phyloP scores from a whole-genome alignment of 2,329 filamentous ascomycete species.

The Nemania sp. region DNA sequence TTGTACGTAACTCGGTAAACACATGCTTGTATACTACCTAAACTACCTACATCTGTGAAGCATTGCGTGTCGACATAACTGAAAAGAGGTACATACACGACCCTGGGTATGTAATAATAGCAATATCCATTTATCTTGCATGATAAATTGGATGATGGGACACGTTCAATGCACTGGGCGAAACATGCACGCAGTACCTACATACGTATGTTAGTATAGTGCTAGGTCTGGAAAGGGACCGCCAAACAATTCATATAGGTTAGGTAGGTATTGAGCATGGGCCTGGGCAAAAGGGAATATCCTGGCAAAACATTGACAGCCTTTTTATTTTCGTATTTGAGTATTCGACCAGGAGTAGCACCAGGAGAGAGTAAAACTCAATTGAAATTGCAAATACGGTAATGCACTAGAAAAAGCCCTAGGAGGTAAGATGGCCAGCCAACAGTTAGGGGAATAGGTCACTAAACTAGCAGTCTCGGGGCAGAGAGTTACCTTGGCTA shows the following conservation, averaged over 20 bases:
- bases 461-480: background rate
- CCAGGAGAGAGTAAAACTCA: constrained; percentile 11
- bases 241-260: background rate
- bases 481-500: constrained; percentile 15
- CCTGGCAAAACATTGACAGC: constrained; percentile 27
- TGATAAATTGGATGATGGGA: constrained; percentile 27
- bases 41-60: background rate
- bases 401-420: constrained; percentile 10
- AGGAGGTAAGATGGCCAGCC: constrained; percentile 4
- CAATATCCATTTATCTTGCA: constrained; percentile 17
- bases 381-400: constrained; percentile 39
- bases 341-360: constrained; percentile 13
- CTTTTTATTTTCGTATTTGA: constrained; percentile 36
- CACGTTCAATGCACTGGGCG: constrained; percentile 24
- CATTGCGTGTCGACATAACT: constrained; percentile 13
- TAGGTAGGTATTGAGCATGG: constrained; percentile 23
- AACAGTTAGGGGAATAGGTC: constrained; percentile 25
- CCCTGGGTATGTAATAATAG: constrained; percentile 20
- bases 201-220: background rate
- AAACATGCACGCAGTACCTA: background rate
- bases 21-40: too few relatives aligned
- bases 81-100: background rate
- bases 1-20: background rate
- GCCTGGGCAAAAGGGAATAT: constrained; percentile 28
- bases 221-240: constrained; percentile 3